Evolutionary conservation across 495 filamentous ascomycete genomes (phyloP).

Genomic region (Penicillium fimorum): DNA sequence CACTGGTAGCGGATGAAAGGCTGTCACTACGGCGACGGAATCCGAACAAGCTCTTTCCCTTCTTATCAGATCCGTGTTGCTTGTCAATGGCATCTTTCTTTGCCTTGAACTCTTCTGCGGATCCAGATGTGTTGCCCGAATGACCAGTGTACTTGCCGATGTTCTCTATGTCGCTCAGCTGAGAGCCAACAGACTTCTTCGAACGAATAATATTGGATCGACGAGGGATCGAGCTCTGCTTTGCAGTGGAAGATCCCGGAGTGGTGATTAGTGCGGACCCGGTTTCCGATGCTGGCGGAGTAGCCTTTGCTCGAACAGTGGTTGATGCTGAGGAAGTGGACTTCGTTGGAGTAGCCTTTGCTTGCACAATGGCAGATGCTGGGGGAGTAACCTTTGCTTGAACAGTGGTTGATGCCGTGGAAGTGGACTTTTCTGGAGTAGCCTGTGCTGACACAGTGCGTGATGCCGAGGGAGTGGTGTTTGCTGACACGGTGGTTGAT

Average conservation of each 20-base stretch:
- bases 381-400: too few relatives aligned
- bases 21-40: slow-evolving; percentile 25
- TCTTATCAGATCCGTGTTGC: not conserved
- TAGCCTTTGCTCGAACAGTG: not conserved
- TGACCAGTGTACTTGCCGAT: not conserved
- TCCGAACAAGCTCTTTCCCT: slow-evolving; percentile 22
- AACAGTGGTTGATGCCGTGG: too few relatives aligned
- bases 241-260: not conserved
- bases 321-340: too few relatives aligned
- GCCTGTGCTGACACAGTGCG: too few relatives aligned
- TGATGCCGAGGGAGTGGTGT: too few relatives aligned
- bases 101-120: not conserved
- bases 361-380: not conserved
- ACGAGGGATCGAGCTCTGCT: not conserved
- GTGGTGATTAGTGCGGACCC: not conserved
- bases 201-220: not conserved
- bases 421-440: too few relatives aligned
- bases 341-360: not conserved
- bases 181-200: not conserved
- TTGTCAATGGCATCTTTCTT: not conserved
- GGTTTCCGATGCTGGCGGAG: not conserved
- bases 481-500: too few relatives aligned
- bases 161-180: not conserved
- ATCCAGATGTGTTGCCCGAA: not conserved
- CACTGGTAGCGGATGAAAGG: slow-evolving; percentile 5